Percentiles rank a stretch among this genome's conserved stretches.
Conservation (phyloP, 2,329 filamentous ascomycete species). For the Colletotrichum truncatum region DNA sequence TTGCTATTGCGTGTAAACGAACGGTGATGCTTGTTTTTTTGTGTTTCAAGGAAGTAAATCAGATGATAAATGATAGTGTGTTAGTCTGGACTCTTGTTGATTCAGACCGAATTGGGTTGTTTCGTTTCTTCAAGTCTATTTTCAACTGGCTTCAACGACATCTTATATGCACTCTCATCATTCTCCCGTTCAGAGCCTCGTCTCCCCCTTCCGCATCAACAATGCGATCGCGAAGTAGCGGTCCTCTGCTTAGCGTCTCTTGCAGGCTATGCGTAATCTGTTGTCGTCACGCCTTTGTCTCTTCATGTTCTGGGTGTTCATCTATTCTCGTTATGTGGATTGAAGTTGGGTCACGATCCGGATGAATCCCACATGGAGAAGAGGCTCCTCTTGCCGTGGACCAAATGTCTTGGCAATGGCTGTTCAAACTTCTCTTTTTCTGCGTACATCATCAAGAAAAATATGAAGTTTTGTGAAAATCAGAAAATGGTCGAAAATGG, state of each 20-base stretch:
- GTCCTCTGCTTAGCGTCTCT: neutral
- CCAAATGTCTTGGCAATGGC: neutral
- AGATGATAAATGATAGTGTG: neutral
- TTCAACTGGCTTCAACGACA: neutral
- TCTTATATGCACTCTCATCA: neutral
- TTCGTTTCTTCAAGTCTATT: neutral
- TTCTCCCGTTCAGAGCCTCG: neutral
- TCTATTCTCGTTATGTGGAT: slow-evolving; percentile 5
- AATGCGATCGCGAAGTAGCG: neutral
- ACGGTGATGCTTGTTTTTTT: neutral
- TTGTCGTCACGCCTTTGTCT: neutral
- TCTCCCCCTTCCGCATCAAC: neutral
- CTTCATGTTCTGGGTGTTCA: neutral
- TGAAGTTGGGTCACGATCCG: neutral
- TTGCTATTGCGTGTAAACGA: neutral
- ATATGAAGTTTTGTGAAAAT: neutral
- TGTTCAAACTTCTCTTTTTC: neutral
- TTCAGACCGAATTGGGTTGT: slow-evolving; percentile 6
- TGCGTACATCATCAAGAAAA: neutral
- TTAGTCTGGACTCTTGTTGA: neutral
- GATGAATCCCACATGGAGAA: slow-evolving; percentile 2
- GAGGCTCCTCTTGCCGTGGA: neutral
- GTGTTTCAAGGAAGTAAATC: neutral
- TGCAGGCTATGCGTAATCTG: neutral
- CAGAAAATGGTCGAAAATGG: neutral